Evolutionary conservation across 176 grass and related monocot genomes (phyloP).

Genomic region (sorghum (Sorghum bicolor)): DNA sequence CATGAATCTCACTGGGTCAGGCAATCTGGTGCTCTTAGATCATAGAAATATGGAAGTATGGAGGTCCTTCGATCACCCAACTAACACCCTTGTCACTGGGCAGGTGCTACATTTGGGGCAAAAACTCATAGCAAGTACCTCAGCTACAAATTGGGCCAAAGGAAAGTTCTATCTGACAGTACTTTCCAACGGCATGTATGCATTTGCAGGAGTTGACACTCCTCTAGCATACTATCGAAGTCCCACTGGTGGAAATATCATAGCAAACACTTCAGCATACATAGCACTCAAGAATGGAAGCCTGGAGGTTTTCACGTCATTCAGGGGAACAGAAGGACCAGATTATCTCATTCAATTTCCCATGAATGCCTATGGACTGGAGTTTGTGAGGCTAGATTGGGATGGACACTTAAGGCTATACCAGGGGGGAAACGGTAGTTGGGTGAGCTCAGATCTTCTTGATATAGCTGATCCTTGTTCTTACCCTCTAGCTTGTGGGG

Average conservation of each 20-base stretch:
- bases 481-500: conserved; percentile 48
- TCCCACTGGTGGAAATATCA: not conserved
- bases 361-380: not conserved
- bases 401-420: conserved; percentile 48
- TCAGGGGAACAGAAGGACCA: not conserved
- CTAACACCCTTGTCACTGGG: conserved; percentile 35
- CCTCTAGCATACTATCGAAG: conserved; percentile 33
- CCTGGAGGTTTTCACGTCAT: conserved; percentile 19
- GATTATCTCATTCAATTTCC: conserved; percentile 20
- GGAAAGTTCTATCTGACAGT: conserved; percentile 30
- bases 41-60: not conserved
- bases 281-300: conserved; percentile 34
- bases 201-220: conserved; percentile 26
- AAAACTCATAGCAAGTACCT: conserved; percentile 24
- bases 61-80: conserved; percentile 56
- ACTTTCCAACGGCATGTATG: not conserved
- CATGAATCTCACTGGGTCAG: conserved; percentile 16
- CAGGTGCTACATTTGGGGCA: conserved; percentile 20
- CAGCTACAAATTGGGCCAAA: not conserved
- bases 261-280: not conserved
- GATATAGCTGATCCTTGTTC: conserved; percentile 21
- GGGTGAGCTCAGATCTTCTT: conserved; percentile 30
- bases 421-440: not conserved
- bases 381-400: conserved; percentile 46
- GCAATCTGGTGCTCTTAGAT: conserved; percentile 48